Base-by-base conservation (phyloP, 306 rosid species). In the Quercus bicolor region DNA sequence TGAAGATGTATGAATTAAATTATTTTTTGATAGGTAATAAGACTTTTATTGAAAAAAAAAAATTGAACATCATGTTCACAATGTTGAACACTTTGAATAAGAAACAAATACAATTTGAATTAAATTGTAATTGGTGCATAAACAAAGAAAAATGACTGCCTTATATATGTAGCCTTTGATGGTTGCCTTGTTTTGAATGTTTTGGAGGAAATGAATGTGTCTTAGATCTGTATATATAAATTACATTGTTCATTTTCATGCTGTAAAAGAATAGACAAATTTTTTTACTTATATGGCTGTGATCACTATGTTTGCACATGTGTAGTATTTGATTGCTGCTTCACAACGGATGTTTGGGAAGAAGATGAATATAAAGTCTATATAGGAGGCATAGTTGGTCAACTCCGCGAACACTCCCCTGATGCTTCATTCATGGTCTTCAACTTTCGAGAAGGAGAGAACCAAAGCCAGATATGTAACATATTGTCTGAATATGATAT, bases 281-380 rank as follows among this genome's bases (percentile, higher is more conserved):
- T 13, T 28, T 79, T 18, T 21, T 11, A 23, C 29, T 6, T 77
- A 73, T 79, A 21, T 61, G 81, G 51, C 75, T 77, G 48, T 56
- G 73, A 82, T 78, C 70, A 66, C 76, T 73, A 56, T 79, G 65
- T 81, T 76, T 74, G 79, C 72, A 76, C 68, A 60, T 59, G 37
- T 91, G 86, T 80, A 96, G 99, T 96, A 60, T 96, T 96, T 76
- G 98, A 96, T 84, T 90, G 90, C 89, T 96, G 99, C 91, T 93
- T 91, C 84, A 90, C 94, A 65, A 89, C 91, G 73, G 97, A 96
- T 78, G 83, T 88, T 56, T 84, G 87, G 96, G 98, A 91, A 73
- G 98, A 87, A 24, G 90, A 83, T 4, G 93, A 88, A 57, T 89
- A 90, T 75, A 93, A 85, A 89, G 88, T 84, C 71, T 90, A 91